Conservation (phyloP, 441 rosid genomes). For the Sinapis alba region DNA sequence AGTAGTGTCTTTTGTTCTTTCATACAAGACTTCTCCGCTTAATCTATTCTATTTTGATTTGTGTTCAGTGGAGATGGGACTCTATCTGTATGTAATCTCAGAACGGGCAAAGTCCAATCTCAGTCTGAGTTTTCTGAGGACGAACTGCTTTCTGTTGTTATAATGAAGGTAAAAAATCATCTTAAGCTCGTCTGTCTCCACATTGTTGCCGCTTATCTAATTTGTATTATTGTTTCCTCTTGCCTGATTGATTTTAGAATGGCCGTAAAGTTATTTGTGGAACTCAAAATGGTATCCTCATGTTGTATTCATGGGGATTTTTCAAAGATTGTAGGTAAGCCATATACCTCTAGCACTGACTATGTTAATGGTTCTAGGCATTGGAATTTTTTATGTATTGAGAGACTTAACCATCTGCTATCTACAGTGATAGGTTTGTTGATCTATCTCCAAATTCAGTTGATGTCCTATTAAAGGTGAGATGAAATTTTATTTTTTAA, state of each 20-base stretch:
- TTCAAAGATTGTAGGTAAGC: constrained; percentile 98
- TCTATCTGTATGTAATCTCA: constrained; percentile 87
- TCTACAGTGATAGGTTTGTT: constrained; percentile 82
- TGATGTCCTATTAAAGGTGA: constrained; percentile 80
- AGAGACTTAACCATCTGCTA: constrained; percentile 10
- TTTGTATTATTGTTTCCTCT: neutral
- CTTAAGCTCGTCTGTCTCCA: constrained; percentile 6
- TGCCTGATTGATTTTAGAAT: constrained; percentile 50
- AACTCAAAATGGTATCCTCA: constrained; percentile 74
- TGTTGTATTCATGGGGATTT: constrained; percentile 93
- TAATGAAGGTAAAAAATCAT: constrained; percentile 67
- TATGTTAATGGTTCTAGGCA: neutral
- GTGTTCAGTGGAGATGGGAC: constrained; percentile 58
- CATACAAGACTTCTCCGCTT: neutral
- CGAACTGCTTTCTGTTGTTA: constrained; percentile 75
- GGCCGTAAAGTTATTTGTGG: constrained; percentile 88
- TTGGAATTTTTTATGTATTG: neutral
- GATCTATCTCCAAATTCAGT: constrained; percentile 84
- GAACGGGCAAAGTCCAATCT: constrained; percentile 70
- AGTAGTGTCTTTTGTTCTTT: neutral
- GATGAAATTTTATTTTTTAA: neutral
- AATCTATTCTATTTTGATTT: neutral
- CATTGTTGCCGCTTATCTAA: neutral
- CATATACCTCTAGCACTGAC: constrained; percentile 23
- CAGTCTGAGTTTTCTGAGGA: constrained; percentile 96